These are phyloP conservation scores for Berberis thunbergii DNA, from an alignment of 164 flowering plant genomes.

Conservation along the genomic window DNA sequence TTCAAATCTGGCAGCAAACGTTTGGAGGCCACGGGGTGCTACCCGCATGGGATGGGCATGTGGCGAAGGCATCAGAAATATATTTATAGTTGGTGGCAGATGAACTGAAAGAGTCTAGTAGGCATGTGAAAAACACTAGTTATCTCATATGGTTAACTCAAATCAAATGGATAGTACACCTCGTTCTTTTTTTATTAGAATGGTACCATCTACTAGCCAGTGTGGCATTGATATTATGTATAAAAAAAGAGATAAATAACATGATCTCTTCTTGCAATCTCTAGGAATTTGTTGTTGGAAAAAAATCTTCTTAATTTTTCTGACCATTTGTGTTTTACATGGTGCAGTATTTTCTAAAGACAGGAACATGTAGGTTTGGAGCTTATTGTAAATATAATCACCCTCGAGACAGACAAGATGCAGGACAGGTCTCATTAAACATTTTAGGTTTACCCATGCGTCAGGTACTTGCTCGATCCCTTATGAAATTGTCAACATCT, in stretches of 20 bases:
- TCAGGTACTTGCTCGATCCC: slow-evolving; percentile 28
- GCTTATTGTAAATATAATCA: slow-evolving; percentile 68
- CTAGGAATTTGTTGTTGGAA: background rate
- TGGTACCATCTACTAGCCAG: too few relatives aligned
- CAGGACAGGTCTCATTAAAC: slow-evolving; percentile 47
- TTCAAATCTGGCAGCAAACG: too few relatives aligned
- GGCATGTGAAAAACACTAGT: too few relatives aligned
- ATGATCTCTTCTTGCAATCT: background rate
- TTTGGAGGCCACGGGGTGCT: too few relatives aligned
- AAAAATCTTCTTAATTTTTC: background rate
- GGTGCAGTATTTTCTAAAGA: slow-evolving; percentile 61
- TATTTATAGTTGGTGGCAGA: too few relatives aligned
- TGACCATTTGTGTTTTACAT: slow-evolving; percentile 4
- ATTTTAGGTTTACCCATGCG: slow-evolving; percentile 55
- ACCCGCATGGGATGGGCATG: too few relatives aligned
- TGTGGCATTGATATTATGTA: too few relatives aligned
- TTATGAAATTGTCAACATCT: background rate
- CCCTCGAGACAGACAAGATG: slow-evolving; percentile 51
- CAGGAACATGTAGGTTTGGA: slow-evolving; percentile 71
- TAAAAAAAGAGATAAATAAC: background rate
- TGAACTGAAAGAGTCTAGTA: too few relatives aligned
- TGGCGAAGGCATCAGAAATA: too few relatives aligned
- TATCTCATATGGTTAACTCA: too few relatives aligned
- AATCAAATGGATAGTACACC: too few relatives aligned
- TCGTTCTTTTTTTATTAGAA: too few relatives aligned